Evolutionary conservation across 129 eudicot species (phyloP), one percentile per base, ranked within the genome.

Genomic region (Artemisia argyi): DNA sequence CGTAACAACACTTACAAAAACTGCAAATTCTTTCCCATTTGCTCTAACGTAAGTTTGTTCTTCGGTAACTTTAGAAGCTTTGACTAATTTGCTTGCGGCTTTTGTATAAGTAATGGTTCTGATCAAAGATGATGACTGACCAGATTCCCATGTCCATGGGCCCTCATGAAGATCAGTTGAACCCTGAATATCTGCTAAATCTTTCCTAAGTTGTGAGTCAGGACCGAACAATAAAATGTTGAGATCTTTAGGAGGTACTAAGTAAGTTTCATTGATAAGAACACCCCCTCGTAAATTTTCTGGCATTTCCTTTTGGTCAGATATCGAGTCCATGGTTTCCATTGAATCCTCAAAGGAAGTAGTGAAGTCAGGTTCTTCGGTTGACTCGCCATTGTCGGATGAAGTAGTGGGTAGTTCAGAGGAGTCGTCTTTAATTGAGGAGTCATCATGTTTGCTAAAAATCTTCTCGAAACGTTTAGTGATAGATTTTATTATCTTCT

Each of bases 11-110:
- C 17, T 70, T 11, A 86, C 84, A 56, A 73, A 18, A 78, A 94
- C 89, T 7, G 79, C 91, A 81, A 82, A 94, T 74, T 90, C 97
- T 5, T 61, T 83, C 24, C 87, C 85, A 74, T 78, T 72, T 64
- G 99, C 99, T 81, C 78, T 90, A 2, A 79, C 11, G 78, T 90
- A 94, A 2, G 81, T 88, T 71, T 94, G 97, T 39, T 88, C 97
- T 80, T 94, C 99, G 0, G 88, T 88, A 61, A 91, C 99, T 75
- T 84, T 86, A 61, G 84, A 85, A 69, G 99, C 91, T 85, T 88
- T 90, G 14, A 94, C 86, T 69, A 94, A 80, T 63, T 81, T 94
- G 3, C 83, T 73, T 63, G 97, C 88, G 24, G 96, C 85, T 62
- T 88, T 88, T 15, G 76, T 90, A 62, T 86, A 94, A 24, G 89